Evolutionary conservation across 2,329 filamentous ascomycete species (phyloP).

Genomic region (Leptographium galeiforme): DNA sequence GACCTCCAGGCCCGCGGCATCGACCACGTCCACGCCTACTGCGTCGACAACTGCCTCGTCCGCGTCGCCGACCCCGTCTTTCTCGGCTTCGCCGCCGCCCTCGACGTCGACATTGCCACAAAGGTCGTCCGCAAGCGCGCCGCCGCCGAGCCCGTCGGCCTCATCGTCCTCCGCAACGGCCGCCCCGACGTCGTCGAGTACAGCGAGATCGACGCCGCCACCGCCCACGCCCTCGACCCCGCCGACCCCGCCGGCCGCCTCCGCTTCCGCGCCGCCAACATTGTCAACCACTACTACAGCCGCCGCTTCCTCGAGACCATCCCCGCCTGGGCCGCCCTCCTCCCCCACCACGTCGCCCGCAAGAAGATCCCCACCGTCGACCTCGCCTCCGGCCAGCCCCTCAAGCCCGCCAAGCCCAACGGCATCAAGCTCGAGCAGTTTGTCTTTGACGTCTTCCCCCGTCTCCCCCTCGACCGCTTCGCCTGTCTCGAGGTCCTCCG

Average conservation of each 20-base stretch:
- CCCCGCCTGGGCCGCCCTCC: constrained; percentile 68
- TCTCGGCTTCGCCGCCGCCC: constrained; percentile 80
- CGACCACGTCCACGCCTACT: constrained; percentile 93
- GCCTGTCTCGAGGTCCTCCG: constrained; percentile 91
- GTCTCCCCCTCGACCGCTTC: constrained; percentile 75
- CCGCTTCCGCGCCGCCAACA: constrained; percentile 96
- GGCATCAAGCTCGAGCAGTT: constrained; percentile 99
- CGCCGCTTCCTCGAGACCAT: constrained; percentile 86
- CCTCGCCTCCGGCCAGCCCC: constrained; percentile 57
- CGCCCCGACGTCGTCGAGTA: constrained; percentile 97
- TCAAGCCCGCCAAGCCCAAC: constrained; percentile 91
- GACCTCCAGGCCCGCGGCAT: constrained; percentile 86
- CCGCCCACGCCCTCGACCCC: constrained; percentile 81
- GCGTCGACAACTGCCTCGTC: constrained; percentile 98
- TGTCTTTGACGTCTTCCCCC: constrained; percentile 95
- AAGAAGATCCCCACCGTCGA: constrained; percentile 96
- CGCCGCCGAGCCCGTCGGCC: constrained; percentile 86
- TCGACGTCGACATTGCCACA: constrained; percentile 88
- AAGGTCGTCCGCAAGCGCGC: constrained; percentile 99
- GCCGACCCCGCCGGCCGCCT: constrained; percentile 59
- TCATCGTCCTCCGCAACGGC: constrained; percentile 91
- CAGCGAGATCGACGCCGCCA: constrained; percentile 83
- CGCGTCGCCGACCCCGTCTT: constrained; percentile 96
- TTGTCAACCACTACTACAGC: constrained; percentile 99
- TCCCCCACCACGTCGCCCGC: constrained; percentile 89